Conservation (phyloP, 306 rosid species). For the Cucumis sativus region Cucumber_9930_V3 NC_026660.2:2186501-2187000, state of each 20-base stretch:
- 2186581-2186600: no score
- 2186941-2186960: not conserved
- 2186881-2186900: not conserved
- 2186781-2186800: not conserved
- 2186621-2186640: not conserved
- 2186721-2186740: not conserved
- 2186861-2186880: slow-evolving; percentile 36
- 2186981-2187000: not conserved
- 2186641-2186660: not conserved
- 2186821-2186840: slow-evolving; percentile 52
- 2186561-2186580: no score
- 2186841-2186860: slow-evolving; percentile 38
- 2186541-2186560: no score
- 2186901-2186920: not conserved
- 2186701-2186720: not conserved
- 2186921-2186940: not conserved
- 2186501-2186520: no score
- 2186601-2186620: not conserved
- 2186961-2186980: not conserved
- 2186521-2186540: no score
- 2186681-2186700: not conserved
- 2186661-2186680: not conserved
- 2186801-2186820: slow-evolving; percentile 27
- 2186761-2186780: slow-evolving; percentile 12
- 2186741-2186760: slow-evolving; percentile 2